Evolutionary conservation across 2,329 filamentous ascomycete genomes (phyloP).

Genomic region (Monilinia aucupariae): DNA sequence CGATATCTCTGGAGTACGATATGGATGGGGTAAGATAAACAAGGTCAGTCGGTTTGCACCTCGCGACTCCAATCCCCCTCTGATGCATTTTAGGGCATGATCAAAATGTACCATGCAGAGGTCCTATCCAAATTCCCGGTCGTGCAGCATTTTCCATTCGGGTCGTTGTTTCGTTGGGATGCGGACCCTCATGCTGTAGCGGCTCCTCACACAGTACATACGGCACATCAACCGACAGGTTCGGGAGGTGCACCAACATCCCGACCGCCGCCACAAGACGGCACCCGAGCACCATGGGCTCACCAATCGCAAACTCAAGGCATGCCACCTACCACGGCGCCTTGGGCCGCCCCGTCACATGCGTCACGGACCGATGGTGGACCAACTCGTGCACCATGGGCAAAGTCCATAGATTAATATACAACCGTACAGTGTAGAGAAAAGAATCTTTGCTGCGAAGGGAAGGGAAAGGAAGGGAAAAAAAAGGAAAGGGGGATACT

Average conservation of each 20-base stretch:
- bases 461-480: too few relatives aligned
- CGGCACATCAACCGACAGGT: constrained; percentile 47
- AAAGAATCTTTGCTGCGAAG: too few relatives aligned
- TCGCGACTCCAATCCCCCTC: not conserved
- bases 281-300: constrained; percentile 32
- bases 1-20: constrained; percentile 85
- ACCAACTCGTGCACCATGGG: constrained; percentile 39
- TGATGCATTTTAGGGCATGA: constrained; percentile 64
- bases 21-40: constrained; percentile 98
- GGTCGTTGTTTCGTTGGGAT: constrained; percentile 74
- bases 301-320: constrained; percentile 20
- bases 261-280: constrained; percentile 26
- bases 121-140: constrained; percentile 96
- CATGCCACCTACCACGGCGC: constrained; percentile 18
- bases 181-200: constrained; percentile 54
- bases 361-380: constrained; percentile 23
- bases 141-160: constrained; percentile 91
- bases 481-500: too few relatives aligned
- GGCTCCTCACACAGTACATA: constrained; percentile 50
- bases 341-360: too few relatives aligned
- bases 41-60: constrained; percentile 46
- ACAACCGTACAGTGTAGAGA: too few relatives aligned
- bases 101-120: constrained; percentile 99
- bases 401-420: constrained; percentile 18
- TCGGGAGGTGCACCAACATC: constrained; percentile 20